Conservation (phyloP, 208 protist genomes). For the Acanthamoeba lugdunensis region DNA sequence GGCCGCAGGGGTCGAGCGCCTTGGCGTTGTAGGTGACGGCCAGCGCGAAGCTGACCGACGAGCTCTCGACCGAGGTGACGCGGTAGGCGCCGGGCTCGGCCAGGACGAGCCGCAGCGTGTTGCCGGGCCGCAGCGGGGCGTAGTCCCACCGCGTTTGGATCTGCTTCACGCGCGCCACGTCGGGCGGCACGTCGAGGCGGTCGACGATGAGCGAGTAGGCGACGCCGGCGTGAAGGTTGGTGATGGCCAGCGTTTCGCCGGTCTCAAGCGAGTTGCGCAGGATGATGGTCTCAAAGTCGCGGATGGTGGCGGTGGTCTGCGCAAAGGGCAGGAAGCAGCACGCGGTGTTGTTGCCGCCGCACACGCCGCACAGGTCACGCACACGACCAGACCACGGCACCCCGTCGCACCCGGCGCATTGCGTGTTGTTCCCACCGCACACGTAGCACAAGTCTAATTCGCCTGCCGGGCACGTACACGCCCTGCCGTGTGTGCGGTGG, state of each 20-base stretch:
- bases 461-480: neutral
- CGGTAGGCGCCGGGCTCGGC: neutral
- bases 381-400: neutral
- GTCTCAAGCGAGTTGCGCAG: constrained; percentile 17
- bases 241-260: constrained; percentile 7
- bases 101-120: neutral
- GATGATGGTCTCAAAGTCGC: neutral
- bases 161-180: neutral
- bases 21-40: neutral
- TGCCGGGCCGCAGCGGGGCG: neutral
- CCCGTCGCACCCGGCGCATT: no score
- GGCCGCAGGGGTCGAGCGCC: neutral
- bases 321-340: no score
- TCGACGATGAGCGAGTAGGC: neutral
- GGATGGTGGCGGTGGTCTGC: constrained; percentile 8
- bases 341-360: no score
- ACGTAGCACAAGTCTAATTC: constrained; percentile 6
- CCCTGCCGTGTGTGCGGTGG: no score
- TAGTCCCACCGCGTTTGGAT: constrained; percentile 22
- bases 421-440: constrained; percentile 45
- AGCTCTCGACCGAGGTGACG: neutral
- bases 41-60: neutral
- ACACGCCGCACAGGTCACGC: no score
- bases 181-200: constrained; percentile 4
- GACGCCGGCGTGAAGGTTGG: neutral